These are phyloP conservation scores for Hypoxylon fuscum DNA, from an alignment of 495 filamentous ascomycete genomes.

Conservation along the genomic window DNA sequence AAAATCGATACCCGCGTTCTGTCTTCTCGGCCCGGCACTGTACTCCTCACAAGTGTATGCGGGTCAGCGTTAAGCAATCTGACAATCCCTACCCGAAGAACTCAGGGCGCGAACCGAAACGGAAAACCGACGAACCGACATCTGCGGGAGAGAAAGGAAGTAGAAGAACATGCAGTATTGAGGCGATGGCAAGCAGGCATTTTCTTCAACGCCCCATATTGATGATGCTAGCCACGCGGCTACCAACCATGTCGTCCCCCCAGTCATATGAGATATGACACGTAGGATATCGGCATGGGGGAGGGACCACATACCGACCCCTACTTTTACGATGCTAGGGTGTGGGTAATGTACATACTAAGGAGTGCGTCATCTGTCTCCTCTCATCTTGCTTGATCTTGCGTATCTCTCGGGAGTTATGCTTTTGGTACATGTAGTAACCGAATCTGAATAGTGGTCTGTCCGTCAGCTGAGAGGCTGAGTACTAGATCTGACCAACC, in stretches of 20 bases:
- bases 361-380: slow-evolving; percentile 24
- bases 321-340: slow-evolving; percentile 3
- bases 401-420: slow-evolving; percentile 5
- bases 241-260: slow-evolving; percentile 20
- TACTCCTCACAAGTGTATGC: slow-evolving; percentile 13
- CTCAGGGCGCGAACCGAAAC: too few relatives aligned
- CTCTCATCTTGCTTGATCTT: slow-evolving; percentile 26
- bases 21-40: not conserved
- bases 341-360: not conserved
- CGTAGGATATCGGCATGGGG: slow-evolving; percentile 30
- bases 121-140: too few relatives aligned
- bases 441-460: not conserved
- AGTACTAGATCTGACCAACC: not conserved
- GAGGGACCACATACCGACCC: slow-evolving; percentile 20
- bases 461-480: not conserved
- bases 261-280: slow-evolving; percentile 33
- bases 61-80: slow-evolving; percentile 18
- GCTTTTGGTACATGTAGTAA: not conserved
- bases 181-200: too few relatives aligned
- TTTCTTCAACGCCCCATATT: slow-evolving; percentile 2
- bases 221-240: slow-evolving; percentile 4
- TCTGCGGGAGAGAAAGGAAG: not conserved
- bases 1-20: not conserved
- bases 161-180: too few relatives aligned
- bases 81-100: slow-evolving; percentile 15